phyloP scores from a whole-genome alignment of 176 grass and related monocot genomes.

The Raddia guianensis region DNA sequence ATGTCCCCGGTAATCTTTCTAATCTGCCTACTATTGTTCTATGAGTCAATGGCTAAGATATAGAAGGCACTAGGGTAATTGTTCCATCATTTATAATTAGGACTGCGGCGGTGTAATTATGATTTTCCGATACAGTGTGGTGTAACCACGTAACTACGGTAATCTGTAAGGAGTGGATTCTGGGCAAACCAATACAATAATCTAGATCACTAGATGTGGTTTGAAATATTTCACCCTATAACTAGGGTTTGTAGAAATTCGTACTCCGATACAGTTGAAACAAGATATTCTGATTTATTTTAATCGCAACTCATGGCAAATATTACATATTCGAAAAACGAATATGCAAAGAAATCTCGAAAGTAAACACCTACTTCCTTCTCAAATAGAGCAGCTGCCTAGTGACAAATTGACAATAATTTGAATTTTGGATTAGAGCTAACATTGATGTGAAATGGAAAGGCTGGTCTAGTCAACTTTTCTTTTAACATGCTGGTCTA shows the following conservation, averaged over 20 bases:
- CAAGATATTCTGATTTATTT: background rate
- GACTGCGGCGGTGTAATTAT: background rate
- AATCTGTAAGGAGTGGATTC: background rate
- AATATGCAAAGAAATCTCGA: background rate
- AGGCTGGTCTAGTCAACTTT: background rate
- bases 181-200: background rate
- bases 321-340: background rate
- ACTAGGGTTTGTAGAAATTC: background rate
- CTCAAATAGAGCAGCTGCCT: background rate
- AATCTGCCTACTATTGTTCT: too few species aligned
- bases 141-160: background rate
- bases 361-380: background rate
- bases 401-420: conserved; percentile 13
- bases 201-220: background rate
- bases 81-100: too few species aligned
- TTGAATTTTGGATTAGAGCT: conserved; percentile 5
- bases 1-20: too few species aligned
- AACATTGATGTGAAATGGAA: background rate
- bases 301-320: background rate
- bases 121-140: background rate
- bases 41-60: too few species aligned
- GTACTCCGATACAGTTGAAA: background rate
- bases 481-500: background rate
- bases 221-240: background rate
- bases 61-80: too few species aligned